Evolutionary conservation across 2,329 filamentous ascomycete genomes (phyloP).

Genomic region (Berkeleyomyces rouxiae): DNA sequence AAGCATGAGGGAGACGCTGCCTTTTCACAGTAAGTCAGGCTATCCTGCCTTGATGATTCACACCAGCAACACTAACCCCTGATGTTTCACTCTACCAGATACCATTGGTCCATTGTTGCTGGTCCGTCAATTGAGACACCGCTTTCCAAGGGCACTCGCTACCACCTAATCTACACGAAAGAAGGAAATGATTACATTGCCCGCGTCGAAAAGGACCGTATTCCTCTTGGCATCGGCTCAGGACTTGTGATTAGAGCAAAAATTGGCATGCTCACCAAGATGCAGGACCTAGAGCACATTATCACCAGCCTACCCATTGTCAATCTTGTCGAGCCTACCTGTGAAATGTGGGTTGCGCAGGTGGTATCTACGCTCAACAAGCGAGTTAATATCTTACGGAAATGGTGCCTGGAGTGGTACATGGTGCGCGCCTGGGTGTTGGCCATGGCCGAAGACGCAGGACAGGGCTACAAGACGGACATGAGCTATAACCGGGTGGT

Average conservation of each 20-base stretch:
- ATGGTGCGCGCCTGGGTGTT: constrained; percentile 9
- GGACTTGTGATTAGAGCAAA: constrained; percentile 7
- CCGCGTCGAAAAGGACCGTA: constrained; percentile 11
- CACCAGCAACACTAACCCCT: background rate
- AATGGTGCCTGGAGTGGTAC: constrained; percentile 7
- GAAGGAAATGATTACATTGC: constrained; percentile 4
- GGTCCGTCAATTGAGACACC: constrained; percentile 11
- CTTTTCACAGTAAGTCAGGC: constrained; percentile 8
- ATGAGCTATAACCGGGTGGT: constrained; percentile 12
- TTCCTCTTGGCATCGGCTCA: constrained; percentile 11
- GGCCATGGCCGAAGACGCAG: constrained; percentile 7
- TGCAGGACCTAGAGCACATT: constrained; percentile 10
- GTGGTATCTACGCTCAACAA: constrained; percentile 7
- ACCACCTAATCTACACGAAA: constrained; percentile 6
- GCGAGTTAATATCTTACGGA: background rate
- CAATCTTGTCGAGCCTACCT: constrained; percentile 7
- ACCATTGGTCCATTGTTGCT: constrained; percentile 11
- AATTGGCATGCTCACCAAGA: constrained; percentile 6
- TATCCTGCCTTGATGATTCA: background rate
- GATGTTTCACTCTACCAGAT: background rate
- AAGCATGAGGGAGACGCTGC: constrained; percentile 4
- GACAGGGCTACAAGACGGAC: constrained; percentile 4
- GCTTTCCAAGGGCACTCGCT: constrained; percentile 11
- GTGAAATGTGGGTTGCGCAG: constrained; percentile 12
- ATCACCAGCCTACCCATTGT: constrained; percentile 6